A percentile compares a stretch with the other conserved stretches of the same genome.
Evolutionary conservation across 2,329 filamentous ascomycete genomes (phyloP).

Genomic region (Coleophoma crateriformis): DNA sequence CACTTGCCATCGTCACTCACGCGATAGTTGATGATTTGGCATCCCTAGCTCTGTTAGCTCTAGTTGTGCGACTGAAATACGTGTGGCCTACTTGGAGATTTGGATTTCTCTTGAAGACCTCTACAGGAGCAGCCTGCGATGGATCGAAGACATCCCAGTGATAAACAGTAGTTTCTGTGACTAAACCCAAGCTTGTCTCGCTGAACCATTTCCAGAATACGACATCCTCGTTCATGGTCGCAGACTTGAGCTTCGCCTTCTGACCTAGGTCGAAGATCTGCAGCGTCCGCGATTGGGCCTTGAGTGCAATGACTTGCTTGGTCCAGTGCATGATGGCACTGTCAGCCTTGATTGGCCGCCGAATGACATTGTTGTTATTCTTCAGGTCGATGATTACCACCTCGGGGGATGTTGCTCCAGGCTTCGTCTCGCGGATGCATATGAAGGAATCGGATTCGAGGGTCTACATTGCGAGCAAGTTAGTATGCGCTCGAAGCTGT

Average conservation of each 20-base stretch:
- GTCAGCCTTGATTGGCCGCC: constrained; percentile 95
- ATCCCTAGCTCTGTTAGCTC: constrained; percentile 53
- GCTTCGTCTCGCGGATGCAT: constrained; percentile 92
- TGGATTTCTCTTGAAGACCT: constrained; percentile 90
- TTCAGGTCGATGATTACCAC: constrained; percentile 98
- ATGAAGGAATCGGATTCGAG: constrained; percentile 97
- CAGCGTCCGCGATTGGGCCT: constrained; percentile 87
- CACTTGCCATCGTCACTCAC: constrained; percentile 94
- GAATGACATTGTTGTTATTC: constrained; percentile 92
- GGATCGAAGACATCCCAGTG: constrained; percentile 97
- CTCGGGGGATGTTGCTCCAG: constrained; percentile 77
- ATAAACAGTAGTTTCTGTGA: constrained; percentile 86
- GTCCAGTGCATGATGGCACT: constrained; percentile 99
- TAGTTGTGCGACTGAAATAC: not conserved
- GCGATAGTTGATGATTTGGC: constrained; percentile 99
- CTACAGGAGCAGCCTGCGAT: constrained; percentile 71
- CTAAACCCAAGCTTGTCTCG: constrained; percentile 79
- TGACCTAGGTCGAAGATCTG: constrained; percentile 94
- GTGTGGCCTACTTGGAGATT: constrained; percentile 70
- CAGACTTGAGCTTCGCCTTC: constrained; percentile 94
- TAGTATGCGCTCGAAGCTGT: constrained; percentile 7
- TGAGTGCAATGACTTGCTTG: constrained; percentile 92
- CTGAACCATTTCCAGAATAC: constrained; percentile 99
- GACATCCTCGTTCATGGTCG: constrained; percentile 94
- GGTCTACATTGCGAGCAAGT: constrained; percentile 52